These are phyloP conservation scores for Talaromyces atroroseus DNA, from an alignment of 2,329 filamentous ascomycete species.

Conservation along the genomic window DNA sequence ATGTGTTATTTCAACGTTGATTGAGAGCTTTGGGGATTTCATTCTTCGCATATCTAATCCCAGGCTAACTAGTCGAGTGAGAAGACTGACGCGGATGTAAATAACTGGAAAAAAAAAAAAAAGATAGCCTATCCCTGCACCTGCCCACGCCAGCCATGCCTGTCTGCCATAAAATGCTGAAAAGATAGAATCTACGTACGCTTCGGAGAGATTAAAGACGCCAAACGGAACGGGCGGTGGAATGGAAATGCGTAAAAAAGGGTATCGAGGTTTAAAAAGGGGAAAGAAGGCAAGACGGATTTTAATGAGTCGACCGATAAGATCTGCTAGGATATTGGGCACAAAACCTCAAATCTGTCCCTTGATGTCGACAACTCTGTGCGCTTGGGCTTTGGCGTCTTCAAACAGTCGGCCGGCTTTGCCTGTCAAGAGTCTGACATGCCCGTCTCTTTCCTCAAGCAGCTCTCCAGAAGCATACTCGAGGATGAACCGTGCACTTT, in stretches of 20 bases:
- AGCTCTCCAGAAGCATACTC: constrained; percentile 70
- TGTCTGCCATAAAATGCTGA: neutral
- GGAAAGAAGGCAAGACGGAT: neutral
- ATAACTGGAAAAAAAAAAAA: neutral
- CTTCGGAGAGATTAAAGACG: neutral
- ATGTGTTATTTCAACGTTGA: too few species aligned
- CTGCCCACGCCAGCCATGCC: neutral
- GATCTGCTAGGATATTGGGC: neutral
- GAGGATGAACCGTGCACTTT: constrained; percentile 85
- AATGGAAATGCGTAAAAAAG: neutral
- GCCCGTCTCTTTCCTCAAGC: constrained; percentile 69
- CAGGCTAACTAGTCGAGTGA: neutral
- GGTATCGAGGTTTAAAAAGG: neutral
- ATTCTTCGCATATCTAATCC: neutral
- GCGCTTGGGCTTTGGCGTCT: constrained; percentile 63
- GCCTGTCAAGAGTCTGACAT: constrained; percentile 66
- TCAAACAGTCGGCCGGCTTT: constrained; percentile 74
- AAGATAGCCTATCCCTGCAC: neutral
- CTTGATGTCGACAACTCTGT: constrained; percentile 90
- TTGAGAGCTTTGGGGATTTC: too few species aligned
- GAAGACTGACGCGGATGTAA: too few species aligned
- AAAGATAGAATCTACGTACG: neutral
- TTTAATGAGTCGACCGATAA: neutral
- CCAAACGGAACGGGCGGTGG: neutral
- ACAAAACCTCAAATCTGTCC: constrained; percentile 63